Evolutionary conservation across 2,329 filamentous ascomycete species (phyloP).

Genomic region (Aurifilum marmelostoma): DNA sequence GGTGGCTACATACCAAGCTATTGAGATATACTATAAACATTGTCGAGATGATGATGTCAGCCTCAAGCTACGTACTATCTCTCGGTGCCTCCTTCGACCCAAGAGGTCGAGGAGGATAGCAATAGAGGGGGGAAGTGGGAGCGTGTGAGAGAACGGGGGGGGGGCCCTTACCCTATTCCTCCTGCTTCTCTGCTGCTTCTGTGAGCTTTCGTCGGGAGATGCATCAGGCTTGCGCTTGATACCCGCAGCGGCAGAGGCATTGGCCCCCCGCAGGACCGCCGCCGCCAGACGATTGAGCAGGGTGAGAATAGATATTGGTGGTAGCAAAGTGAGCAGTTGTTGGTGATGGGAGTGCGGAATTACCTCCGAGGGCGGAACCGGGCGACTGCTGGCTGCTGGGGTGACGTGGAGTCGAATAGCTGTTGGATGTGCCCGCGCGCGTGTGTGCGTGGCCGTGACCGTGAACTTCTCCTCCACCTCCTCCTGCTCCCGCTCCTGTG

Average conservation of each 20-base stretch:
- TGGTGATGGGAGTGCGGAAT: slow-evolving; percentile 47
- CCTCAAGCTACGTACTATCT: background rate
- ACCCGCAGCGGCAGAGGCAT: slow-evolving; percentile 22
- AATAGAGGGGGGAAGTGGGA: background rate
- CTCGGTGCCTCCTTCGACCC: background rate
- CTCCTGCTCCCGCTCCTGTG: background rate
- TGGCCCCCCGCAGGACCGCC: slow-evolving; percentile 5
- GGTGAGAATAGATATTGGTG: slow-evolving; percentile 13
- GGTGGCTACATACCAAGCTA: slow-evolving; percentile 56
- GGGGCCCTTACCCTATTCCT: slow-evolving; percentile 56
- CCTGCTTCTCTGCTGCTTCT: slow-evolving; percentile 62
- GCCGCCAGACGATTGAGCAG: background rate
- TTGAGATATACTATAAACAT: slow-evolving; percentile 58
- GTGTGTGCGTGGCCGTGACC: slow-evolving; percentile 22
- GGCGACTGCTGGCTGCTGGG: slow-evolving; percentile 32
- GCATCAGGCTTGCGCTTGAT: slow-evolving; percentile 46
- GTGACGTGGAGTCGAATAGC: slow-evolving; percentile 34
- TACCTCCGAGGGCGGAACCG: slow-evolving; percentile 49
- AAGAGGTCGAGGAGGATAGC: background rate
- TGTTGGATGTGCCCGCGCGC: slow-evolving; percentile 1
- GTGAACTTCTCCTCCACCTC: background rate
- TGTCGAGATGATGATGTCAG: slow-evolving; percentile 23
- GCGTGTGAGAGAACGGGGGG: background rate
- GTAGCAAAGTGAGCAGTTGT: slow-evolving; percentile 34
- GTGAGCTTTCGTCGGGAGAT: slow-evolving; percentile 39